Base-by-base conservation (phyloP, 2,329 filamentous ascomycete genomes). In the Sarocladiaceae sp. region DNA sequence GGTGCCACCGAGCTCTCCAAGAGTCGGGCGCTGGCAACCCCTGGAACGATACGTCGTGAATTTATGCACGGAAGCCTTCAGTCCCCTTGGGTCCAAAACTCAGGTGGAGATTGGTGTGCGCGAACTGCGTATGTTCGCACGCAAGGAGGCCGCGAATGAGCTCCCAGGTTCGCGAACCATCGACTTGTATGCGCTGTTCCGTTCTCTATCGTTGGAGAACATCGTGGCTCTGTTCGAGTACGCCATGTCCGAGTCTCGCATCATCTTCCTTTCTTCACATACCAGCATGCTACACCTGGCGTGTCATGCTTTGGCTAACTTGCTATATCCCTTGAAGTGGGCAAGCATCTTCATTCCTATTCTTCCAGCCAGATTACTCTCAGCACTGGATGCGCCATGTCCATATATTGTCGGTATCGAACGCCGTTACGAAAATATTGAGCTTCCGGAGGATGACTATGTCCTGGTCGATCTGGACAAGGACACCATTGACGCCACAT, bases 401-500 rank as follows among this genome's bases (percentile, higher is more conserved):
- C 94, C 94, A 1, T 99, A 97, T 62, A 96, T 99, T 58, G 90
- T 97, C 39, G 94, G 94, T 47, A 90, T 99, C 53, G 94, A 99
- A 71, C 83, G 92, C 58, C 84, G 92, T 53, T 97, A 97, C 65
- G 90, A 95, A 60, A 83, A 83, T 53, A 82, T 91, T 44, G 86
- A 91, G 59, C 79, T 97, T 37, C 94, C 94, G 0, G 90, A 96
- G 6, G 94, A 97, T 61, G 94, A 97, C 64, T 97, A 93, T 66
- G 92, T 97, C 17, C 76, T 97, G 15, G 91, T 97, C 31, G 94
- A 99, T 68, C 76, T 99, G 50, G 94, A 99, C 68, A 84, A 88
- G 66, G 89, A 99, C 67, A 85, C 85, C 15, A 92, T 99, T 55
- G 90, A 96, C 64, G 88, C 90, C 47, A 94, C 90, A 1, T 77